Conservation (phyloP, 306 rosid genomes). For the Cucurbita argyrosperma region DNA sequence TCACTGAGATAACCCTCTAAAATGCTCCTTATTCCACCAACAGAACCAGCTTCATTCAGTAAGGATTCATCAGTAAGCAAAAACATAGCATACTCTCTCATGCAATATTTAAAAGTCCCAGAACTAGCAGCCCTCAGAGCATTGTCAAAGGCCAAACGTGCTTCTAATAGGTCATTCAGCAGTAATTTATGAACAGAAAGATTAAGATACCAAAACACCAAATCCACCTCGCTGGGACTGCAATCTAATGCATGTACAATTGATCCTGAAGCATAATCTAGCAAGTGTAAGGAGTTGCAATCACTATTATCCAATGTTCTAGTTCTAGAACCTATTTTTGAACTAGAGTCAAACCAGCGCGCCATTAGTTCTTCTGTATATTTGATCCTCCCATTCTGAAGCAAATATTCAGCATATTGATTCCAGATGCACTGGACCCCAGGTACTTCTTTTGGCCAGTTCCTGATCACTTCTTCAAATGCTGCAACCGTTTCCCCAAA, state of each 20-base stretch:
- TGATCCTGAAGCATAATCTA: constrained; percentile 23
- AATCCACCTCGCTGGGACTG: constrained; percentile 36
- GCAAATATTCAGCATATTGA: constrained; percentile 55
- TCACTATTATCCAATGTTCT: constrained; percentile 14
- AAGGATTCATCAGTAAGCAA: constrained; percentile 42
- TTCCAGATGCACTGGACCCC: constrained; percentile 89
- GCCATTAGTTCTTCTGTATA: constrained; percentile 47
- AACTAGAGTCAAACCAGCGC: constrained; percentile 55
- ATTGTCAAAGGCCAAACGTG: constrained; percentile 41
- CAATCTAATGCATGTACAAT: constrained; percentile 14
- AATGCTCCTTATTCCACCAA: constrained; percentile 35
- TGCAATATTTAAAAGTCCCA: constrained; percentile 33
- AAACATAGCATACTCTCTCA: constrained; percentile 49
- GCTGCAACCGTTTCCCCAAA: constrained; percentile 27
- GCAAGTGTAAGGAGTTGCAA: constrained; percentile 6
- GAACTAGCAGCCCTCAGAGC: constrained; percentile 46
- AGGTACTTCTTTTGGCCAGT: constrained; percentile 71
- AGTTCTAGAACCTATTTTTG: constrained; percentile 27
- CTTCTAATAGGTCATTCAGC: constrained; percentile 43
- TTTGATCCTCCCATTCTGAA: constrained; percentile 35
- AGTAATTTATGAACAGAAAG: constrained; percentile 43
- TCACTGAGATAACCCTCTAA: constrained; percentile 39
- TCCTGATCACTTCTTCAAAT: constrained; percentile 54
- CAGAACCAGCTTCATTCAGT: constrained; percentile 28
- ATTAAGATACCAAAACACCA: constrained; percentile 63